phyloP scores from a whole-genome alignment of 306 rosid genomes.

The Ammopiptanthus mongolicus region DNA sequence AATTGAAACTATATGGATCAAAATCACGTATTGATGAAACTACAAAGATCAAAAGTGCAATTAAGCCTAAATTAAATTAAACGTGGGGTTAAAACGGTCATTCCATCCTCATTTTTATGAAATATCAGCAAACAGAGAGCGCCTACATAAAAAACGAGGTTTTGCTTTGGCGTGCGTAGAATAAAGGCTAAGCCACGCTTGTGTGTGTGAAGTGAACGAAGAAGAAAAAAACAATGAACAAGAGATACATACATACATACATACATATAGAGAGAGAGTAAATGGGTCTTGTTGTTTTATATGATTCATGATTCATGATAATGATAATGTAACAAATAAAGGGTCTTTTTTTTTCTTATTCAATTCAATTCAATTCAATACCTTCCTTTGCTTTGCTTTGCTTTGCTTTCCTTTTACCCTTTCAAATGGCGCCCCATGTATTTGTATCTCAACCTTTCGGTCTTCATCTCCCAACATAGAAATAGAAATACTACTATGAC shows the following conservation, averaged over 20 bases:
- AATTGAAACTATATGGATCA: too few species aligned
- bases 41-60: too few species aligned
- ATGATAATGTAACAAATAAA: background rate
- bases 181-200: background rate
- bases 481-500: background rate
- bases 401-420: background rate
- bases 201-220: too few species aligned
- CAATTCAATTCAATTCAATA: background rate
- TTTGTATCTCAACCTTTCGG: background rate
- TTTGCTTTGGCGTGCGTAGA: background rate
- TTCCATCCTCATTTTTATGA: background rate
- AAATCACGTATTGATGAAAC: too few species aligned
- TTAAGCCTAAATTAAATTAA: too few species aligned
- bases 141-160: background rate
- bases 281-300: background rate
- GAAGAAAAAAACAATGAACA: background rate
- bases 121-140: background rate
- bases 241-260: too few species aligned
- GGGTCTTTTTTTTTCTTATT: background rate
- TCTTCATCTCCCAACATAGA: constrained; percentile 10
- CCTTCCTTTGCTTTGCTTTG: background rate
- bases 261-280: background rate
- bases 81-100: background rate
- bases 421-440: constrained; percentile 20
- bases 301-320: background rate